Evolutionary conservation across 2,329 filamentous ascomycete genomes (phyloP).

Genomic region (Neonectria hederae): DNA sequence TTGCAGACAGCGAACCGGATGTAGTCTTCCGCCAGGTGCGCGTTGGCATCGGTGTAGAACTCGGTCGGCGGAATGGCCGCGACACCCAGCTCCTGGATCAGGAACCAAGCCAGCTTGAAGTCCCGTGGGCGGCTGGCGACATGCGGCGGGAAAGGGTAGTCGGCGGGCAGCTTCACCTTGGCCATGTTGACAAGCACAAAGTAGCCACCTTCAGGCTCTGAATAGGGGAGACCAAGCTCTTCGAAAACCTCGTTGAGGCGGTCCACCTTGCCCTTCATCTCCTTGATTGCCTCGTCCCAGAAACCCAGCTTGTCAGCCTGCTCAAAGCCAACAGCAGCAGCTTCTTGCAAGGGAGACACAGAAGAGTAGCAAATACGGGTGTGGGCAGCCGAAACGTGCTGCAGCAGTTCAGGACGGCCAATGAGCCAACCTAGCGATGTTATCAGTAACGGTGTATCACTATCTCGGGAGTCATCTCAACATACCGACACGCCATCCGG

Average conservation of each 20-base stretch:
- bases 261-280: slow-evolving; percentile 91
- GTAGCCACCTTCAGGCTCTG: slow-evolving; percentile 94
- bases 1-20: slow-evolving; percentile 97
- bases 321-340: slow-evolving; percentile 92
- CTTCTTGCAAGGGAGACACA: slow-evolving; percentile 93
- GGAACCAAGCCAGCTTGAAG: slow-evolving; percentile 95
- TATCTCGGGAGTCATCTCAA: not conserved
- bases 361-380: slow-evolving; percentile 96
- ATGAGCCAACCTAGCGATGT: slow-evolving; percentile 78
- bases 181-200: slow-evolving; percentile 95
- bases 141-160: slow-evolving; percentile 89
- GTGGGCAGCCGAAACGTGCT: slow-evolving; percentile 91
- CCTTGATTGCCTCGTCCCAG: slow-evolving; percentile 83
- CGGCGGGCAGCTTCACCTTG: slow-evolving; percentile 83
- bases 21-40: slow-evolving; percentile 90
- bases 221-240: slow-evolving; percentile 82
- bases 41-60: slow-evolving; percentile 90
- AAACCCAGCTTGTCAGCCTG: slow-evolving; percentile 85
- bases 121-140: slow-evolving; percentile 88
- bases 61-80: slow-evolving; percentile 96
- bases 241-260: slow-evolving; percentile 85
- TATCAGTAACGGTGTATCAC: slow-evolving; percentile 6
- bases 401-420: slow-evolving; percentile 86
- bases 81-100: slow-evolving; percentile 95
- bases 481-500: slow-evolving; percentile 87